phyloP scores from a whole-genome alignment of 116 monocot genomes.

The Phalaenopsis hybrid region DNA sequence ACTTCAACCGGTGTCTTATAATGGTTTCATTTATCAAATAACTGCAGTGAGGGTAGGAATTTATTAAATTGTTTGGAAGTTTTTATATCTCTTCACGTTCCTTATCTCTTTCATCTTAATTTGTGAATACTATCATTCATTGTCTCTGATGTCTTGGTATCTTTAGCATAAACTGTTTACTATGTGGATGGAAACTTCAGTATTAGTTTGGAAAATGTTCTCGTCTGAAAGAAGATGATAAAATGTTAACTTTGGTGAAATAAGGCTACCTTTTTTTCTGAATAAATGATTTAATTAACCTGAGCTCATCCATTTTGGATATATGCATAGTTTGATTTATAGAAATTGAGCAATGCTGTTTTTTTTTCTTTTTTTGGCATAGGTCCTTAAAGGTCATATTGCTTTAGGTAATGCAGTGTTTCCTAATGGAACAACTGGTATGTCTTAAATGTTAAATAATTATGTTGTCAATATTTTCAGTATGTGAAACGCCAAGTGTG shows the following conservation, averaged over 20 bases:
- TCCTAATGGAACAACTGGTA: conserved; percentile 95
- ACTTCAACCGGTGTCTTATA: not conserved
- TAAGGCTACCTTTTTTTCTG: conserved; percentile 67
- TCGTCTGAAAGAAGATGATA: too few relatives aligned
- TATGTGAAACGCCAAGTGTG: not conserved
- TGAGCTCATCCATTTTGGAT: not conserved
- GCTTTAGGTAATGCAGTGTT: conserved; percentile 78
- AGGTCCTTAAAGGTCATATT: conserved; percentile 99
- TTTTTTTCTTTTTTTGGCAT: not conserved
- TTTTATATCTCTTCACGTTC: not conserved
- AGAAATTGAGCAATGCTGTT: not conserved
- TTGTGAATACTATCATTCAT: not conserved
- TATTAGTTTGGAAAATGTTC: conserved; percentile 56
- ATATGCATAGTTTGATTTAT: not conserved
- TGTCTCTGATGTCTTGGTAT: not conserved
- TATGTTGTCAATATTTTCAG: not conserved
- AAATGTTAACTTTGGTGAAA: conserved; percentile 74
- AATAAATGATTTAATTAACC: conserved; percentile 26
- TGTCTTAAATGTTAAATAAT: not conserved
- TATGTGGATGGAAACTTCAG: conserved; percentile 92
- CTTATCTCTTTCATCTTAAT: too few relatives aligned
- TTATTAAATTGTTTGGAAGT: not conserved
- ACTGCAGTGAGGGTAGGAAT: not conserved
- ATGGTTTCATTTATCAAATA: not conserved
- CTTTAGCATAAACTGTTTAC: conserved; percentile 78